Base-by-base conservation (phyloP, 2,329 filamentous ascomycete genomes). In the Cordyceps tenuipes region DNA sequence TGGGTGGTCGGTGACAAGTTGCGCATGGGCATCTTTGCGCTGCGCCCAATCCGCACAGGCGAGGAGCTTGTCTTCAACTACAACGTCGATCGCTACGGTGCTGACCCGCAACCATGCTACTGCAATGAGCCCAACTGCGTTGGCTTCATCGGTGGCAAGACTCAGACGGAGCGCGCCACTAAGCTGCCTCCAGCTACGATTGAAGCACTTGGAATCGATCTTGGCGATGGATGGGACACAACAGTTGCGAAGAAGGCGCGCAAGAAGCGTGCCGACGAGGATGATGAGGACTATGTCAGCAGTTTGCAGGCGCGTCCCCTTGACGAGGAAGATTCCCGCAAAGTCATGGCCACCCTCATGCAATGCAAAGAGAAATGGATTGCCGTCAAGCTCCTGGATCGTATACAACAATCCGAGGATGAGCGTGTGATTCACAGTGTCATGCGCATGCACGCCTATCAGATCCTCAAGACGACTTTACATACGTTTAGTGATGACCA, bases 311-410 rank as follows among this genome's bases (percentile, higher is more conserved):
- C 89, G 56, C 89, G 86, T 68, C 85, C 83, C 52, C 82, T 97
- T 62, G 86, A 91, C 65, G 90, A 94, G 68, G 84, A 88, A 62
- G 90, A 89, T 63, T 91, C 95, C 63, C 90, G 88, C 68, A 96
- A 95, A 75, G 91, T 97, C 73, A 96, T 97, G 91, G 92, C 93
- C 26, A 88, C 91, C 57, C 84, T 99, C 62, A 92, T 96, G 85
- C 93, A 97, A 73, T 96, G 91, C 80, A 96, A 96, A 75, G 94
- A 99, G 79, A 97, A 97, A 75, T 99, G 94, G 94, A 97, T 99
- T 73, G 91, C 90, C 3, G 91, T 97, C 75, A 97, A 97, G 75
- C 79, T 99, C 60, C 83, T 99, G 62, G 83, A 87, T 66, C 92
- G 94, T 57, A 91, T 99, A 63, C 90, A 96, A 73, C 82, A 84